Base-by-base conservation (phyloP, 225 moss, liverwort and hornwort genomes). In the Marchantia polymorpha region DNA sequence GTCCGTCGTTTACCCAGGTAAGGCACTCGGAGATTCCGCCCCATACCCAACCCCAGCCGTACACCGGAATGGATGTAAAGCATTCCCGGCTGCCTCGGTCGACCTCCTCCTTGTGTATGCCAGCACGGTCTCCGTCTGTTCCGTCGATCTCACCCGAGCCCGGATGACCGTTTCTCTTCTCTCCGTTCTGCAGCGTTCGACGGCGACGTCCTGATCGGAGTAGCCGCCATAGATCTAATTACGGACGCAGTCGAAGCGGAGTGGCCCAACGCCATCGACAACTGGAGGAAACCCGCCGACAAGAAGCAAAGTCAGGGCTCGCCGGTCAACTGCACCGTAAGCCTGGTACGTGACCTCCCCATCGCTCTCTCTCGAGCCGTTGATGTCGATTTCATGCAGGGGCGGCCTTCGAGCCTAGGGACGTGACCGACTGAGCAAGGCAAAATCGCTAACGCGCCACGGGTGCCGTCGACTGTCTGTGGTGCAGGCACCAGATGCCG, bases 1-100 rank as follows among this genome's bases (percentile, higher is more conserved):
- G 26, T 16, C 74, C 12, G 59, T 74, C 16, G 64, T 63, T 64
- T 81, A 63, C 27, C 80, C 80, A 81, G 80, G 80, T 81, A 52
- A 31, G 39, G 26, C n/a, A n/a, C n/a, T n/a, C n/a, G n/a, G n/a
- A n/a, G 64, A 46, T 9, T 12, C 66, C 7, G 6, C 5, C 39
- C 5, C 5, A 39, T 39, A n/a, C 39, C 39, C 3, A 2, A 6
- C n/a, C n/a, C 50, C 23, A 20, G 10, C 7, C 48, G 3, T 26
- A 11, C 27, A 5, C 0, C 8, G 39, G 39, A 39, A 39, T 2
- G 5, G 39, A 39, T 39, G 39, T 39, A 2, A 39, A 39, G 39
- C 5, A 2, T 39, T 39, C 39, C 39, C 39, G 2, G 5, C 39
- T 39, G 39, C 39, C 39, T 2, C 39, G 39, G 39, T 39, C 3